phyloP scores from a whole-genome alignment of 2,329 filamentous ascomycete species.

The Ophiostoma sp. region DNA sequence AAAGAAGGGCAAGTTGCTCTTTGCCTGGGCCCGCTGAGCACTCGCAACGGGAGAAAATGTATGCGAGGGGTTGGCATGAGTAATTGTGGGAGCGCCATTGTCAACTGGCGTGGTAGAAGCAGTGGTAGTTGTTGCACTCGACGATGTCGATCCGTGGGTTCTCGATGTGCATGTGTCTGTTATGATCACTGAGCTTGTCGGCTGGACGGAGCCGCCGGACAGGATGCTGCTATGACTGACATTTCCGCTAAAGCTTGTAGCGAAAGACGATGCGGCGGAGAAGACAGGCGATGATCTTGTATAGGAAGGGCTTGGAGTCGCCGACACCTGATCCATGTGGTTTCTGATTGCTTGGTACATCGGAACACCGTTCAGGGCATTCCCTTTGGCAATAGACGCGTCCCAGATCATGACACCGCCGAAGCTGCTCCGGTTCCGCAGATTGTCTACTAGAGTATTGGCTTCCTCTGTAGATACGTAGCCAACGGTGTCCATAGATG shows the following conservation, averaged over 20 bases:
- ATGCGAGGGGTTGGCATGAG: background rate
- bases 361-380: background rate
- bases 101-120: background rate
- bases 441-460: constrained; percentile 9
- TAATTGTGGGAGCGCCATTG: background rate
- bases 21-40: background rate
- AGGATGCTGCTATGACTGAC: background rate
- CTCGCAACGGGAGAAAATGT: constrained; percentile 3
- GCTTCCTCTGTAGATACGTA: background rate
- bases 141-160: background rate
- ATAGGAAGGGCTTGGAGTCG: background rate
- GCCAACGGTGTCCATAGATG: background rate
- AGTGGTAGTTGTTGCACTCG: background rate
- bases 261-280: background rate
- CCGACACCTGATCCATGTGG: constrained; percentile 3
- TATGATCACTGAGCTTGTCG: background rate
- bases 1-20: background rate
- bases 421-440: constrained; percentile 7
- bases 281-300: background rate
- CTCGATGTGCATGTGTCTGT: constrained; percentile 4
- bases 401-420: constrained; percentile 18
- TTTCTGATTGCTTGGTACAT: constrained; percentile 13
- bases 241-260: background rate
- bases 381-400: constrained; percentile 5
- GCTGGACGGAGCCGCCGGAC: background rate